Evolutionary conservation across 1,139 yeast species (phyloP).

Genomic region (Pichia sp.): DNA sequence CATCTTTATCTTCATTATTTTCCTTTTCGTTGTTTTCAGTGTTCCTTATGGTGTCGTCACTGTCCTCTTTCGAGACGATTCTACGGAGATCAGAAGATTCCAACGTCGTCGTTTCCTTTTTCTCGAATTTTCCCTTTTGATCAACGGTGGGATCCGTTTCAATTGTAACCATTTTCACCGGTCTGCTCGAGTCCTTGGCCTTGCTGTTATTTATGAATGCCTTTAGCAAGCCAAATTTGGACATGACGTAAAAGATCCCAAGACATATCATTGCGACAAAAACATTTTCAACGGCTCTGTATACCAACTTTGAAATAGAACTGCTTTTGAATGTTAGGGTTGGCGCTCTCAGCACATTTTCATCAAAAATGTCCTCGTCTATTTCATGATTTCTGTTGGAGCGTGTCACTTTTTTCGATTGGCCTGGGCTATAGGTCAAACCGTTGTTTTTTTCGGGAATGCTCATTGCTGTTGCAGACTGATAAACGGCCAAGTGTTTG

Average conservation of each 20-base stretch:
- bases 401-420: neutral
- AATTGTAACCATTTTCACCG: neutral
- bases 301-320: conserved; percentile 23
- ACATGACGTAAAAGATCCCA: conserved; percentile 23
- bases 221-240: conserved; percentile 31
- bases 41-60: neutral
- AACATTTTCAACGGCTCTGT: conserved; percentile 37
- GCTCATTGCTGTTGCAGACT: conserved; percentile 26
- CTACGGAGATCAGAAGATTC: too few species aligned
- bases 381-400: conserved; percentile 4
- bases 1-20: conserved; percentile 5
- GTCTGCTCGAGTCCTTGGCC: neutral
- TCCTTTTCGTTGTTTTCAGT: neutral
- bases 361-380: conserved; percentile 12
- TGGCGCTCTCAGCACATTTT: conserved; percentile 13
- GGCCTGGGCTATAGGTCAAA: neutral
- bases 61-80: too few species aligned
- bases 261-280: conserved; percentile 32
- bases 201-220: neutral
- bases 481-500: conserved; percentile 23
- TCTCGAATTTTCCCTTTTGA: too few species aligned
- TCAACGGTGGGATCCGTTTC: neutral
- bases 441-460: conserved; percentile 10
- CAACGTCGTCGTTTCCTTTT: too few species aligned
- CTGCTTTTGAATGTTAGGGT: conserved; percentile 20